Percentiles rank a stretch among this genome's conserved stretches.
These are phyloP conservation scores for Apiosordaria backusii DNA, from an alignment of 495 filamentous ascomycete species.

Conservation along the genomic window DNA sequence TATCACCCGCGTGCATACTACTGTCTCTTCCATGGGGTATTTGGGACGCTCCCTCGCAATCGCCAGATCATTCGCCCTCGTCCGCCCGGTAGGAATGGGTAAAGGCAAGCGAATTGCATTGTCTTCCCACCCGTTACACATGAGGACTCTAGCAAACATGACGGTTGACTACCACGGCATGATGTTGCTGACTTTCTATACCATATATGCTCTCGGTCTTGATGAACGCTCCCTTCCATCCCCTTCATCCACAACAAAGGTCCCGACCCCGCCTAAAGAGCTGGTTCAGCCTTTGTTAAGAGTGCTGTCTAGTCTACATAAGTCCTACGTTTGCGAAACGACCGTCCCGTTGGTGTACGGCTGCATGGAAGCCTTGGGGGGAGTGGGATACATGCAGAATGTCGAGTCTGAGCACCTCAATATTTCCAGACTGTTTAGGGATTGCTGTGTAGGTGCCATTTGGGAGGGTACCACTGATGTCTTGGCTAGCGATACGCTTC, in stretches of 20 bases:
- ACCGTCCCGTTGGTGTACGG: slow-evolving; percentile 53
- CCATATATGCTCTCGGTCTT: slow-evolving; percentile 47
- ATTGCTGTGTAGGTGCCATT: slow-evolving; percentile 61
- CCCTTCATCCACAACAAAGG: neutral
- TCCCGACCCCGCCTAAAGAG: slow-evolving; percentile 12
- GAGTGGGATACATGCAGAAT: slow-evolving; percentile 71
- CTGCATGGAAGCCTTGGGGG: slow-evolving; percentile 69
- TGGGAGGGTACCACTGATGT: slow-evolving; percentile 77
- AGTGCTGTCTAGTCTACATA: slow-evolving; percentile 61
- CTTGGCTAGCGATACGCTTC: slow-evolving; percentile 57
- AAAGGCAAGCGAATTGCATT: slow-evolving; percentile 41
- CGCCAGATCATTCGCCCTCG: slow-evolving; percentile 52
- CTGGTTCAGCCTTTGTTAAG: slow-evolving; percentile 50
- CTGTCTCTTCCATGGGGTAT: slow-evolving; percentile 53
- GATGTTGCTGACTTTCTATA: slow-evolving; percentile 60
- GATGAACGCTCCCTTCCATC: slow-evolving; percentile 18
- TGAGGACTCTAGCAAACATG: slow-evolving; percentile 56
- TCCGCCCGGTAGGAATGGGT: slow-evolving; percentile 40
- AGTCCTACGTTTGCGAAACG: slow-evolving; percentile 57
- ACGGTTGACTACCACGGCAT: slow-evolving; percentile 48
- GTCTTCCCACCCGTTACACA: slow-evolving; percentile 55
- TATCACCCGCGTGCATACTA: slow-evolving; percentile 64
- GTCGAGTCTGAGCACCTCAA: slow-evolving; percentile 57
- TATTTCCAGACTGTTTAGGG: slow-evolving; percentile 60
- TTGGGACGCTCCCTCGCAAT: slow-evolving; percentile 61